A percentile compares a stretch with the other conserved stretches of the same genome.
Conservation (phyloP, 441 rosid species). For the Corymbia citriodora region DNA sequence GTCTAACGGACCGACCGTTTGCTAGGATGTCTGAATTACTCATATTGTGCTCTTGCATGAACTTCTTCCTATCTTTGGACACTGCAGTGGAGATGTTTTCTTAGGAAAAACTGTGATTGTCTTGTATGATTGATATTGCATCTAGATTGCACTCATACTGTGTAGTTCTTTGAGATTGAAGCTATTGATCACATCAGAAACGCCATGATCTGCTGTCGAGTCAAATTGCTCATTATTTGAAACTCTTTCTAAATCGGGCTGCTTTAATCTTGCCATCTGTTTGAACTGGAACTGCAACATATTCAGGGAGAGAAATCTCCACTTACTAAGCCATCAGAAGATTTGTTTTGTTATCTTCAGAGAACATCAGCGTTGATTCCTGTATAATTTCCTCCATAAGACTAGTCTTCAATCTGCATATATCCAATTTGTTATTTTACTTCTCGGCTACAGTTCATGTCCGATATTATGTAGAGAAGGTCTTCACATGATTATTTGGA, state of each 20-base stretch:
- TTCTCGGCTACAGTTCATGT: neutral
- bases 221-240: neutral
- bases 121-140: neutral
- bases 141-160: neutral
- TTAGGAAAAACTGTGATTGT: neutral
- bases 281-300: neutral
- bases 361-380: neutral
- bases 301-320: neutral
- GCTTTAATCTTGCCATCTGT: neutral
- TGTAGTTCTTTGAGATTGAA: neutral
- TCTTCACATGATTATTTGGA: neutral
- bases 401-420: neutral
- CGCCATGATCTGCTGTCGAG: neutral
- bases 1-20: neutral
- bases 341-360: neutral
- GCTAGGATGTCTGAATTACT: neutral
- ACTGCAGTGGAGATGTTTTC: neutral
- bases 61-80: neutral
- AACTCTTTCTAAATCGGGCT: neutral
- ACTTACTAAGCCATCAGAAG: neutral
- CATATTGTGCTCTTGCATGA: neutral
- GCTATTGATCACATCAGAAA: neutral
- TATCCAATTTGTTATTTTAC: neutral
- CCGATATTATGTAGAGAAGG: neutral
- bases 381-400: neutral